Percentiles rank a stretch among this genome's conserved stretches.
These are phyloP conservation scores for Candida sp. DNA, from an alignment of 1,139 yeast species.

Conservation along the genomic window DNA sequence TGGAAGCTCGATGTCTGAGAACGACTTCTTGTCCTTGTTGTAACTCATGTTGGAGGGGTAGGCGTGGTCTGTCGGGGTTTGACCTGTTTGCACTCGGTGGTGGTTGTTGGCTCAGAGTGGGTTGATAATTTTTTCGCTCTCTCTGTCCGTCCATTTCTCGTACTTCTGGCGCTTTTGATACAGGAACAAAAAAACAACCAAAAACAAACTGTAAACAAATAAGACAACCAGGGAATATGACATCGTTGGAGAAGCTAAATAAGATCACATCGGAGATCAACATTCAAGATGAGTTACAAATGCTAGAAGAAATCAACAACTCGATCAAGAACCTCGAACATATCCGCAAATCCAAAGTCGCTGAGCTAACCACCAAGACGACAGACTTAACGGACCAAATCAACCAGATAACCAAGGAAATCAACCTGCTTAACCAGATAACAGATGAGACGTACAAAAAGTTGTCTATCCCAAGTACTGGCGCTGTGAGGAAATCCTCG, in stretches of 20 bases:
- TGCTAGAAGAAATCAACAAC: slow-evolving; percentile 51
- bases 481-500: background rate
- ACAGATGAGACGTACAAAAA: slow-evolving; percentile 18
- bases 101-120: background rate
- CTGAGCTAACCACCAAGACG: slow-evolving; percentile 23
- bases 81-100: background rate
- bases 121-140: background rate
- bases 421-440: slow-evolving; percentile 25
- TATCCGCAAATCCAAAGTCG: slow-evolving; percentile 27
- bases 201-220: background rate
- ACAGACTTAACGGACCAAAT: slow-evolving; percentile 23
- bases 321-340: slow-evolving; percentile 33
- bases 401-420: slow-evolving; percentile 24
- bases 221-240: background rate
- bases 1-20: slow-evolving; percentile 45
- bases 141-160: background rate
- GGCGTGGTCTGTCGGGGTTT: background rate
- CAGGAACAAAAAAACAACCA: background rate
- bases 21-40: slow-evolving; percentile 30
- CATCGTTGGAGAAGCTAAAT: slow-evolving; percentile 5
- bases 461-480: slow-evolving; percentile 11
- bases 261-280: slow-evolving; percentile 47
- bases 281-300: slow-evolving; percentile 54
- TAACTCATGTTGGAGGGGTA: slow-evolving; percentile 14
- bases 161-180: background rate